Evolutionary conservation across 306 rosid genomes (phyloP), one percentile per base, ranked within the genome.

Genomic region (Vachellia pachyceras): DNA sequence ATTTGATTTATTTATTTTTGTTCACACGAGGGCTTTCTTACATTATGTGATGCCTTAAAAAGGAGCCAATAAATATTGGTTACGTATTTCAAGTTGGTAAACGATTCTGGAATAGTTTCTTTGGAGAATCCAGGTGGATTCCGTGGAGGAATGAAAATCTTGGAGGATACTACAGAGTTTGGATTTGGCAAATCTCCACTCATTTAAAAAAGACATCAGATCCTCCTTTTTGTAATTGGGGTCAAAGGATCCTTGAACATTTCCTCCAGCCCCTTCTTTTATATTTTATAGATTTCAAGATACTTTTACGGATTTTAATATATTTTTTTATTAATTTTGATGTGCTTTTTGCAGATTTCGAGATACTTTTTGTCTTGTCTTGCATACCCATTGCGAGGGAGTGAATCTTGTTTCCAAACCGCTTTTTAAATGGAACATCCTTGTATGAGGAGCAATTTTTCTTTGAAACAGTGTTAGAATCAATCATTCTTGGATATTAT

Each of bases 111-210:
- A n/a, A 54, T 54, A 1, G 4, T 0, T 6, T 10, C 4, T 4
- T 29, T 6, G 18, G 68, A 29, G 64, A 57, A 61, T 29, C 39
- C 3, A 55, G 61, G 42, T 57, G 35, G 82, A 66, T 73, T 60
- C 73, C 29, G 11, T 20, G n/a, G 17, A 39, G 35, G 80, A 55
- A 76, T 71, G 72, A 66, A 29, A 80, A 77, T 72, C 73, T 36
- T 67, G 35, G 55, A 75, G 79, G 61, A 69, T 5, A 29, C 33
- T 8, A 13, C 8, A 58, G 8, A 41, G 11, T 63, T 75, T 20
- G 83, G 58, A 57, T 35, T 49, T n/a, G 37, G 36, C 49, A 72
- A 72, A n/a, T 68, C 15, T 55, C 29, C 72, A 6, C 5, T 65
- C 17, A 14, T 11, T 2, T 36, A 13, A 35, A 13, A 35, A 35